Percentiles rank a stretch among this genome's conserved stretches.
These are phyloP conservation scores for Nasturtium officinale DNA, from an alignment of 345 rosid genomes.

Conservation along the genomic window DNA sequence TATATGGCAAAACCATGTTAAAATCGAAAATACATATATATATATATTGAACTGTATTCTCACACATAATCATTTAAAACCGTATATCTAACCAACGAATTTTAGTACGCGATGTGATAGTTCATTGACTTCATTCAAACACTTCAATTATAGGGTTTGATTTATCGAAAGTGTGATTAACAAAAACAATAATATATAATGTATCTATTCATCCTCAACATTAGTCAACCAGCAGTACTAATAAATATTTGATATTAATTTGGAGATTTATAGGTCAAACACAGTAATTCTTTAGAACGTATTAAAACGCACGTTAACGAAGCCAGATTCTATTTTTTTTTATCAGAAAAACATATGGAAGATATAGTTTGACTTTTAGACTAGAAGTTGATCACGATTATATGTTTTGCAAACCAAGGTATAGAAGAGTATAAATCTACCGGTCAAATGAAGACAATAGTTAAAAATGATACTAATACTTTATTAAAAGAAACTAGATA, in stretches of 20 bases:
- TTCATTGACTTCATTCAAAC: too few species aligned
- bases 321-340: slow-evolving; percentile 13
- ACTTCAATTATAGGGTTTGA: not conserved
- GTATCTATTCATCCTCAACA: not conserved
- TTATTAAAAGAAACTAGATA: not conserved
- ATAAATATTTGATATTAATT: not conserved
- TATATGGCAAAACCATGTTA: too few species aligned
- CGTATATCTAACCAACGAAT: too few species aligned
- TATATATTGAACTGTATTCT: too few species aligned
- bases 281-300: not conserved
- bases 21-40: too few species aligned
- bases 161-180: not conserved
- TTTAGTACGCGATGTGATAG: too few species aligned
- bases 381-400: not conserved
- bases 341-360: not conserved
- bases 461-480: not conserved
- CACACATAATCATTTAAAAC: too few species aligned
- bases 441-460: slow-evolving; percentile 17
- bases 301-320: not conserved
- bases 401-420: not conserved
- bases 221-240: not conserved
- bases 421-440: not conserved
- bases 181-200: not conserved
- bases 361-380: slow-evolving; percentile 9
- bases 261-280: not conserved